Evolutionary conservation across 2,329 filamentous ascomycete genomes (phyloP).

Genomic region (Fusarium sp.): DNA sequence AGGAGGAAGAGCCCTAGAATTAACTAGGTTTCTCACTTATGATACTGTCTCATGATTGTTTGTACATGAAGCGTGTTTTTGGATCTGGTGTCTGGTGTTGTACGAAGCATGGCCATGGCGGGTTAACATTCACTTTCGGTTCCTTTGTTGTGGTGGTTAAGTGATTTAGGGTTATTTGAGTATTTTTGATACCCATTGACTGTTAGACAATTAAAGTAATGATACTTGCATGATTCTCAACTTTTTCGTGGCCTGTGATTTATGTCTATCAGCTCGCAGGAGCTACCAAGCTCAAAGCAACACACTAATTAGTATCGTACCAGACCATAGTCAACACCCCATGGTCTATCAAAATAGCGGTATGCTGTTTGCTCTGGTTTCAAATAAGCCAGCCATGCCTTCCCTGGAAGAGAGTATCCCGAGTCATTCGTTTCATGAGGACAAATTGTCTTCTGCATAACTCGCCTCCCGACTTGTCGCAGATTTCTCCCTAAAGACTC

Average conservation of each 20-base stretch:
- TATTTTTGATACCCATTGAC: conserved; percentile 49
- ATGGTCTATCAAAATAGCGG: not conserved
- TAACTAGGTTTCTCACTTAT: conserved; percentile 43
- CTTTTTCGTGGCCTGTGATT: not conserved
- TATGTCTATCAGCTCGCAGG: not conserved
- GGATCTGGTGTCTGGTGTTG: conserved; percentile 33
- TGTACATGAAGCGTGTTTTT: conserved; percentile 3
- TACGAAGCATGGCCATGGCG: conserved; percentile 9
- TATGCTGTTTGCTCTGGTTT: not conserved
- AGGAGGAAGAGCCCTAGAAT: conserved; percentile 68
- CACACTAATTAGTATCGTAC: not conserved
- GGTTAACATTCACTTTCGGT: conserved; percentile 18
- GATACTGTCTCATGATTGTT: not conserved
- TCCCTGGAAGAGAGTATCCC: too few species aligned
- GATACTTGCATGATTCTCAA: conserved; percentile 21
- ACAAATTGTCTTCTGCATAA: conserved; percentile 17
- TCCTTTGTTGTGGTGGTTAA: conserved; percentile 18
- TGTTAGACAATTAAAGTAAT: conserved; percentile 40
- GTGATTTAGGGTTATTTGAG: conserved; percentile 48
- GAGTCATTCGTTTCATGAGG: conserved; percentile 3
- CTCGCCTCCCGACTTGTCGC: conserved; percentile 26
- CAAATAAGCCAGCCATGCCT: not conserved
- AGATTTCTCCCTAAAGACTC: conserved; percentile 37
- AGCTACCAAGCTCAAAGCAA: not conserved
- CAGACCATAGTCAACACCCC: not conserved